Conservation (phyloP, 2,329 filamentous ascomycete species). For the Leptosphaerulina australis region DNA sequence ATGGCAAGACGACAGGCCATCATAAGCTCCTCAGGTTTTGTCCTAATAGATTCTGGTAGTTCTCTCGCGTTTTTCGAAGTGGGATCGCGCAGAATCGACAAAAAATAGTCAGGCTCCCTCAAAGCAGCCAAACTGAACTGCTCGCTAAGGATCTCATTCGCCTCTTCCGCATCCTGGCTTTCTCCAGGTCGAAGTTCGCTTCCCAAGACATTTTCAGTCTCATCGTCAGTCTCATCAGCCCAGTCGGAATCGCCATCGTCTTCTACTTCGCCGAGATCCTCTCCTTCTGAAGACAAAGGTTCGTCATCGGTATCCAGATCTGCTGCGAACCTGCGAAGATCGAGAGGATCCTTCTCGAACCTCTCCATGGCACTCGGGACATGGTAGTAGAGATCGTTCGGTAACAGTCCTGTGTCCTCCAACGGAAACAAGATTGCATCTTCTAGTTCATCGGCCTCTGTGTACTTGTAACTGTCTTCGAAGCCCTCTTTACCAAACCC, state of each 20-base stretch:
- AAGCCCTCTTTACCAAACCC: conserved; percentile 26
- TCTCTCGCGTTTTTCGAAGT: conserved; percentile 1
- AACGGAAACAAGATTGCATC: conserved; percentile 52
- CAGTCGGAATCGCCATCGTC: conserved; percentile 11
- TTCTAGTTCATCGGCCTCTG: conserved; percentile 50
- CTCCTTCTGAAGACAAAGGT: conserved; percentile 12
- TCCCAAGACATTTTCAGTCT: conserved; percentile 7
- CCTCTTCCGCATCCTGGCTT: conserved; percentile 14
- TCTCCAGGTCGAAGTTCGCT: conserved; percentile 12
- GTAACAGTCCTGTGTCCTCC: conserved; percentile 31
- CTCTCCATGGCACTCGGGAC: conserved; percentile 32
- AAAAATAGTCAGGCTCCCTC: conserved; percentile 21
- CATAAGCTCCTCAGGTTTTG: conserved; percentile 24
- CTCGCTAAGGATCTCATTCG: conserved; percentile 14
- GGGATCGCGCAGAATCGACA: conserved; percentile 21
- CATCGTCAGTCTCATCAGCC: conserved; percentile 18
- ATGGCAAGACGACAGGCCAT: conserved; percentile 20
- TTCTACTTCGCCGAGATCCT: conserved; percentile 18
- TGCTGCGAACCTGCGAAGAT: conserved; percentile 24
- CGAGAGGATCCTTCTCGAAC: conserved; percentile 25
- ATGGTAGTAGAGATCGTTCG: conserved; percentile 26
- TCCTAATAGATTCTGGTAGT: conserved; percentile 20
- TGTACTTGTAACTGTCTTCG: conserved; percentile 40
- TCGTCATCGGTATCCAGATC: conserved; percentile 31
- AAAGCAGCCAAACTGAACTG: conserved; percentile 10